Evolutionary conservation across 306 rosid species (phyloP).

Genomic region (Acacia acuminata): DNA sequence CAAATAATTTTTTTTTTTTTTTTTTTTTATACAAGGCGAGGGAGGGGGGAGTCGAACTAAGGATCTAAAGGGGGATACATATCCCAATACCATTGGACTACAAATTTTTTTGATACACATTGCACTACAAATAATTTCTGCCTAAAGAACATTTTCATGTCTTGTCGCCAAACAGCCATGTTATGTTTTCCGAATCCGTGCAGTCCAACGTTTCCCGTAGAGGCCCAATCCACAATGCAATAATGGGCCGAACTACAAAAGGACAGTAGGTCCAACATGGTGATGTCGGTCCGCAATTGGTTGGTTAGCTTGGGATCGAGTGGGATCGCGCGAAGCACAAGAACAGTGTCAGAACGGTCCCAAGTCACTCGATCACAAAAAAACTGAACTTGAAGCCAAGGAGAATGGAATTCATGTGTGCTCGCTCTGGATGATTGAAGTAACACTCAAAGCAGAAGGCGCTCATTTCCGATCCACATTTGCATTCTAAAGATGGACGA

Average conservation of each 20-base stretch:
- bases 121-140: too few species aligned
- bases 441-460: not conserved
- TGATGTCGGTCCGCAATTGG: not conserved
- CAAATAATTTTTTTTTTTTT: too few species aligned
- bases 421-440: conserved; percentile 19
- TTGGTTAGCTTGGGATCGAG: not conserved
- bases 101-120: too few species aligned
- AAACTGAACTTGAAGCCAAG: conserved; percentile 9
- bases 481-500: conserved; percentile 65
- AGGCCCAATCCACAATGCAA: not conserved
- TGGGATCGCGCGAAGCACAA: not conserved
- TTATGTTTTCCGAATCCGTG: not conserved
- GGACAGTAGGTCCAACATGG: not conserved
- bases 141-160: not conserved
- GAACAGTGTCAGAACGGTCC: not conserved
- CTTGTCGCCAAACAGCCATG: not conserved
- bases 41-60: too few species aligned
- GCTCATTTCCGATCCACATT: conserved; percentile 42
- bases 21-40: too few species aligned
- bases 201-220: not conserved
- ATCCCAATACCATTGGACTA: too few species aligned
- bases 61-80: too few species aligned
- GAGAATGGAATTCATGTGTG: conserved; percentile 27
- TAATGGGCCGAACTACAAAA: not conserved
- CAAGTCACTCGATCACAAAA: not conserved